Evolutionary conservation across 805 yeast species (phyloP).

Genomic region (Zygosaccharomyces rouxii): DNA sequence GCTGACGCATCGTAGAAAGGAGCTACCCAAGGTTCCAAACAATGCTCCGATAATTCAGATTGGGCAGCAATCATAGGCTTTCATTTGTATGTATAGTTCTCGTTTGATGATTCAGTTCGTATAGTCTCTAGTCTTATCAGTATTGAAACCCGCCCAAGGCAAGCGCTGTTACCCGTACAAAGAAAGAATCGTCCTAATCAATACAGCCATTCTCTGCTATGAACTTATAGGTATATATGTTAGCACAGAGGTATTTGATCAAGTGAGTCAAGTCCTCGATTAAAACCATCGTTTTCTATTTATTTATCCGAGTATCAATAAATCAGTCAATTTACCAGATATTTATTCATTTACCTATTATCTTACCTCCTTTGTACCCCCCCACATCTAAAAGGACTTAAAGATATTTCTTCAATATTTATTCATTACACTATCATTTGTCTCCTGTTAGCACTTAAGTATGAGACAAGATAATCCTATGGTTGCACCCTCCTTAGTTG

Average conservation of each 20-base stretch:
- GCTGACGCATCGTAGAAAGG: no score
- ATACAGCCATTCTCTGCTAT: not conserved
- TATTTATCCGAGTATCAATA: not conserved
- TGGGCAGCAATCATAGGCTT: no score
- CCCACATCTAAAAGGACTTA: not conserved
- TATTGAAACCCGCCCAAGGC: not conserved
- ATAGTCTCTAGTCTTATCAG: not conserved
- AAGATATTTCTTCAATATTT: no score
- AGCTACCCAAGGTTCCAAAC: no score
- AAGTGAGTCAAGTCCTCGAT: not conserved
- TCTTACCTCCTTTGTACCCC: not conserved
- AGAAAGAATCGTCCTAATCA: not conserved
- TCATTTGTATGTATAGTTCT: no score
- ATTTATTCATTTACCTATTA: not conserved
- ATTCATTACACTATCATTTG: not conserved
- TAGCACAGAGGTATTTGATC: not conserved
- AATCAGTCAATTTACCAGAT: not conserved
- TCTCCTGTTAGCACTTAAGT: not conserved
- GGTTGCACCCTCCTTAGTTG: constrained; percentile 28
- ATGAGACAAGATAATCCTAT: constrained; percentile 3
- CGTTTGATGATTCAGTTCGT: no score
- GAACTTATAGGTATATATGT: not conserved
- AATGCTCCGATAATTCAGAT: no score
- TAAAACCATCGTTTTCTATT: not conserved
- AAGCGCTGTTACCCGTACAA: not conserved